A percentile compares a stretch with the other conserved stretches of the same genome.
phyloP scores from a whole-genome alignment of 2,329 filamentous ascomycete species.

The Colletotrichum phormii region DNA sequence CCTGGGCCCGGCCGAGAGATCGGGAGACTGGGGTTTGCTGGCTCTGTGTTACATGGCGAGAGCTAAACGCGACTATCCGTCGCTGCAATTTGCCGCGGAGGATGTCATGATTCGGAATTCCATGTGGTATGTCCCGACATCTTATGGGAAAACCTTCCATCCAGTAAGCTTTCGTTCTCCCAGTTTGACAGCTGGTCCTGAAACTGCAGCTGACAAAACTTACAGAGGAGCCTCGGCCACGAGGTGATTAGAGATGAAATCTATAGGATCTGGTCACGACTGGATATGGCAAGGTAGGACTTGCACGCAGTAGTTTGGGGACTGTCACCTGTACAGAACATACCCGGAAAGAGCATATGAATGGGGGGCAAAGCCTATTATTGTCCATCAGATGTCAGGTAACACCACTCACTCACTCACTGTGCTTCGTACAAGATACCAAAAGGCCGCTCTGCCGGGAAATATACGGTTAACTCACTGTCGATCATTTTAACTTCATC shows the following conservation, averaged over 20 bases:
- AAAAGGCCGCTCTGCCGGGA: not conserved
- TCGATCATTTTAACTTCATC: not conserved
- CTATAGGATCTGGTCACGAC: slow-evolving; percentile 25
- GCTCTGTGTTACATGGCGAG: slow-evolving; percentile 59
- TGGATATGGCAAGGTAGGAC: not conserved
- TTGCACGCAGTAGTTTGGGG: not conserved
- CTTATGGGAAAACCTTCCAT: slow-evolving; percentile 59
- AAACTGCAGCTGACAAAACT: slow-evolving; percentile 25
- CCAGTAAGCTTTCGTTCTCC: slow-evolving; percentile 45
- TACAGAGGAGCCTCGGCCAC: slow-evolving; percentile 35
- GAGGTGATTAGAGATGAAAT: slow-evolving; percentile 38
- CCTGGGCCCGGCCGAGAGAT: slow-evolving; percentile 46
- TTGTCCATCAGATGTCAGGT: not conserved
- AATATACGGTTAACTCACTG: not conserved
- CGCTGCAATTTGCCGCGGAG: slow-evolving; percentile 44
- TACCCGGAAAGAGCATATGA: not conserved
- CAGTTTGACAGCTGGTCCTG: not conserved
- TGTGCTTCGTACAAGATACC: not conserved
- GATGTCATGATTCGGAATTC: slow-evolving; percentile 45
- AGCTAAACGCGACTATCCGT: slow-evolving; percentile 49
- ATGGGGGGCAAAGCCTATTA: not conserved
- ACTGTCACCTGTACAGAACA: not conserved
- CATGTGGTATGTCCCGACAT: slow-evolving; percentile 61
- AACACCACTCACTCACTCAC: not conserved
- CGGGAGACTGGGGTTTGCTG: slow-evolving; percentile 56